Base-by-base conservation (phyloP, 2,329 filamentous ascomycete genomes). In the Colletotrichum tabaci region DNA sequence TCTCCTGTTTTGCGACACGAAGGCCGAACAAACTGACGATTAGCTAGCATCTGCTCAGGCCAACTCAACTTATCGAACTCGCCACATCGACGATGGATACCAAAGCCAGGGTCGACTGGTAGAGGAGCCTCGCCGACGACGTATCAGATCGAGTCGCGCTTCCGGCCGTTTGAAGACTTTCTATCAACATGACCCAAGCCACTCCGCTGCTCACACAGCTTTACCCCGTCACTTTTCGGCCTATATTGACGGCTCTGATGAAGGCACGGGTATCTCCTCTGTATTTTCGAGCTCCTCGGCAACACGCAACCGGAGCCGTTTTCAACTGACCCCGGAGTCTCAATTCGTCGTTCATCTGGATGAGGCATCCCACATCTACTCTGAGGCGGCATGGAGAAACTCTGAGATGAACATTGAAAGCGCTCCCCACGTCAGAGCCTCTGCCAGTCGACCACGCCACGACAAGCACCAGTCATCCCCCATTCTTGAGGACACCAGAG, bases 101-200 rank as follows among this genome's bases (percentile, higher is more conserved):
- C 53, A 60, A 18, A 18, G 40, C 58, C 61, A 60, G 15, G n/a
- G 16, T 49, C 40, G 46, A 30, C 57, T 26, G n/a, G 53, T 44
- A 26, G 64, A 50, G n/a, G 50, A 44, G 44, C 69, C 69, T 69
- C 66, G 65, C 23, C 58, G 69, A 38, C 60, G 69, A 49, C 69
- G 69, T 12, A 69, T 72, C 42, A 63, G 53, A 58, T 72, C 69
- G 13, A 72, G 69, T 42, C 69, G 69, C 23, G 66, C 65, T 5
- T 58, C 66, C 16, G 26, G 52, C 15, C 50, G 69, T 44, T 38
- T 55, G 10, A 64, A 69, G n/a, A 42, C 46, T 18, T 12, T 15
- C 12, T 50, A 53, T 10, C 65, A 47, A 15, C 9, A 18, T 52
- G 26, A 30, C 21, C 8, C 42, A 21, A 47, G 26, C 15, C 23